These are phyloP conservation scores for Pyrus bretschneideri DNA, from an alignment of 306 rosid species.

Conservation along the genomic window DNA sequence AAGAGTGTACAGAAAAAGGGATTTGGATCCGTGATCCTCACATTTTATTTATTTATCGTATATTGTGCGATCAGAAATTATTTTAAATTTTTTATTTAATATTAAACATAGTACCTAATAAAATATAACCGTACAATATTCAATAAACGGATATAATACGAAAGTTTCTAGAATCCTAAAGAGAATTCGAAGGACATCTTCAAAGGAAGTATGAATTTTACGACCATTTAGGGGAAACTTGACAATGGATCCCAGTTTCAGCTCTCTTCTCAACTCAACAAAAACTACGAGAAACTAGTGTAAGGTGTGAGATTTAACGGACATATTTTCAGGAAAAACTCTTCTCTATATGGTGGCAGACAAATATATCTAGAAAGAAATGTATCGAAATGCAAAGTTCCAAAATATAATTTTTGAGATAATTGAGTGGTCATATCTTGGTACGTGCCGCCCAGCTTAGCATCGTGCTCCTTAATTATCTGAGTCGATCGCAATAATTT, in stretches of 20 bases:
- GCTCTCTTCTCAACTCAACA: background rate
- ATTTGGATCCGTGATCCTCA: too few species aligned
- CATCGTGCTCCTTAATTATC: conserved; percentile 60
- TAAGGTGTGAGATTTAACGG: background rate
- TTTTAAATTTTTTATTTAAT: too few species aligned
- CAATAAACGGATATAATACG: too few species aligned
- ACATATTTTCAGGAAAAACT: background rate
- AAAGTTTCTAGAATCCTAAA: too few species aligned
- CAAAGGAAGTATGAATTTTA: too few species aligned
- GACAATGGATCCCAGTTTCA: background rate
- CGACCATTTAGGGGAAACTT: background rate
- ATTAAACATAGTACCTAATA: too few species aligned
- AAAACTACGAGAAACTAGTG: background rate
- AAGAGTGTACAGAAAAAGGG: too few species aligned
- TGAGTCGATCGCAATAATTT: conserved; percentile 62
- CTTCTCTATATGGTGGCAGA: background rate
- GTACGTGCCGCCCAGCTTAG: conserved; percentile 41
- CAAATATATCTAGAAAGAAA: background rate
- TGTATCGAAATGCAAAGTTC: background rate
- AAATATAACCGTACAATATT: too few species aligned
- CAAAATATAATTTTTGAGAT: background rate
- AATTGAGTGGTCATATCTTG: conserved; percentile 17
- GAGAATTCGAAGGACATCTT: too few species aligned
- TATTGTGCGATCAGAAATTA: too few species aligned
- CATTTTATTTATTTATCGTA: fast-evolving